phyloP scores from a whole-genome alignment of 2,329 filamentous ascomycete species.

The Fusarium staphyleae region DNA sequence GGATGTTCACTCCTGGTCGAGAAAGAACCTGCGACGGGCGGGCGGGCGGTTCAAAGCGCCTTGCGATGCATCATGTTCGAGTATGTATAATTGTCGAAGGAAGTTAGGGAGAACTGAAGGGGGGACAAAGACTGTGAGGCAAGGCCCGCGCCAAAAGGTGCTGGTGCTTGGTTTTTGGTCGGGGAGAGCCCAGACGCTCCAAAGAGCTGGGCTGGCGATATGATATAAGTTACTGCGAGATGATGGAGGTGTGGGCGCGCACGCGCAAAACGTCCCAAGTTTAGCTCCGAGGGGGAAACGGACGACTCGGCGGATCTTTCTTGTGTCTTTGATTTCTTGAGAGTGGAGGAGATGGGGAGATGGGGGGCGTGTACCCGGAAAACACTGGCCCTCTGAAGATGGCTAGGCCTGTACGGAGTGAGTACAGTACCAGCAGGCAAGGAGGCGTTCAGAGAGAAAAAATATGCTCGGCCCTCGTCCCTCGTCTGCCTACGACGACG shows the following conservation, averaged over 20 bases:
- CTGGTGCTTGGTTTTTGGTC: constrained; percentile 35
- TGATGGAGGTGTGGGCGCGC: constrained; percentile 41
- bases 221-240: constrained; percentile 41
- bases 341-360: constrained; percentile 14
- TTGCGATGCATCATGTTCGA: constrained; percentile 39
- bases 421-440: constrained; percentile 33
- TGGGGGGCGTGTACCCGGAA: constrained; percentile 30
- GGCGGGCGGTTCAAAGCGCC: constrained; percentile 36
- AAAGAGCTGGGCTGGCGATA: constrained; percentile 41
- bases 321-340: constrained; percentile 18
- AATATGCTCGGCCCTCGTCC: constrained; percentile 35
- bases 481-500: constrained; percentile 27
- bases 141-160: constrained; percentile 32
- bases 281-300: constrained; percentile 37
- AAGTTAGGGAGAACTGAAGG: constrained; percentile 3
- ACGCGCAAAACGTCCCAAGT: constrained; percentile 40
- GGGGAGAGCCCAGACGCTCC: constrained; percentile 35
- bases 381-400: constrained; percentile 24
- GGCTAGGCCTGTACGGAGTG: constrained; percentile 35
- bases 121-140: too few relatives aligned
- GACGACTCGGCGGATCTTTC: constrained; percentile 36
- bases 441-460: constrained; percentile 31
- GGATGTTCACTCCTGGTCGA: constrained; percentile 37
- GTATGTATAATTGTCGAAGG: constrained; percentile 15
- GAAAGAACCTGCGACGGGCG: constrained; percentile 41